Percentiles rank a stretch among this genome's conserved stretches.
Evolutionary conservation across 371 early-diverging fungal genomes (phyloP).

Genomic region (Globomyces sp.): DNA sequence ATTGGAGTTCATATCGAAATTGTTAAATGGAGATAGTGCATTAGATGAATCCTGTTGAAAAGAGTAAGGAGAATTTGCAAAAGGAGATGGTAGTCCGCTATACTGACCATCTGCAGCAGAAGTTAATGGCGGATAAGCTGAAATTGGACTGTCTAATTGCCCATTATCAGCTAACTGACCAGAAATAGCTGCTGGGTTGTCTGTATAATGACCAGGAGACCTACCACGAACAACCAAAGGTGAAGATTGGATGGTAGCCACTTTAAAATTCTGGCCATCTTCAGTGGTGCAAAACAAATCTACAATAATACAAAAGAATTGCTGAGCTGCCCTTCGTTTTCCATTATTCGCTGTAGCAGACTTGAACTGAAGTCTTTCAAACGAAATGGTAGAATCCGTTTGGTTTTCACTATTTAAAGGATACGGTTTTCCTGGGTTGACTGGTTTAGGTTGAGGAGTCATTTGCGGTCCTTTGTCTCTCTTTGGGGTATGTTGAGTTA

Average conservation of each 20-base stretch:
- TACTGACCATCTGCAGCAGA: too few relatives aligned
- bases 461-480: conserved; percentile 91
- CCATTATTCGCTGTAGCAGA: conserved; percentile 90
- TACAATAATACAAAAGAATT: conserved; percentile 64
- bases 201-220: conserved; percentile 85
- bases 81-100: too few relatives aligned
- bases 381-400: conserved; percentile 42
- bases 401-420: conserved; percentile 21
- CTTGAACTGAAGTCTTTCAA: conserved; percentile 94
- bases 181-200: too few relatives aligned
- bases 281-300: conserved; percentile 27
- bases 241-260: conserved; percentile 74
- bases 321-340: conserved; percentile 89
- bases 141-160: too few relatives aligned
- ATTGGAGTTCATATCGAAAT: too few relatives aligned
- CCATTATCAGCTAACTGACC: too few relatives aligned
- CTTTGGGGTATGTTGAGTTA: conserved; percentile 92
- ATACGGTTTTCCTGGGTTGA: conserved; percentile 29
- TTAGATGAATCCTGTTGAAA: too few relatives aligned
- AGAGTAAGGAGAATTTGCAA: too few relatives aligned
- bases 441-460: conserved; percentile 59
- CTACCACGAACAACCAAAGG: conserved; percentile 93
- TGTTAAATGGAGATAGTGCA: too few relatives aligned
- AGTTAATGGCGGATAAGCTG: too few relatives aligned
- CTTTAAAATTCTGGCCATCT: conserved; percentile 30